Conservation (phyloP, 495 filamentous ascomycete species). For the Neurospora intermedia region DNA sequence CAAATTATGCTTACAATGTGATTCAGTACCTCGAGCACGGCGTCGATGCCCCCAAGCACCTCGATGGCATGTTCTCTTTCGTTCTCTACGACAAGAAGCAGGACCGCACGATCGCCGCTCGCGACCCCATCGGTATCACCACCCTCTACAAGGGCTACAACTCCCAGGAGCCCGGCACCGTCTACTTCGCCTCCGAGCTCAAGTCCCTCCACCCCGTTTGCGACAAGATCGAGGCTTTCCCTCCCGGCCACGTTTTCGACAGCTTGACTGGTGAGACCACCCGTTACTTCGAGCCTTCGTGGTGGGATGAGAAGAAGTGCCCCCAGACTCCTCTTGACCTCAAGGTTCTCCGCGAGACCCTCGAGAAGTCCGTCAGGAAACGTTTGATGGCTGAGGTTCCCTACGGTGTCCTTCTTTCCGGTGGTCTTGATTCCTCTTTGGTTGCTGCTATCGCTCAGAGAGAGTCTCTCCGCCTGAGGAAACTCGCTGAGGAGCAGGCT, state of each 20-base stretch:
- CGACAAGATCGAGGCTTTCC: conserved; percentile 89
- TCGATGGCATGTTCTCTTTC: conserved; percentile 99
- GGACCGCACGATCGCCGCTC: conserved; percentile 84
- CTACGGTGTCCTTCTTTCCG: conserved; percentile 90
- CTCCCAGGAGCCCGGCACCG: conserved; percentile 65
- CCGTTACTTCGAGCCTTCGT: conserved; percentile 80
- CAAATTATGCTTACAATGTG: neutral
- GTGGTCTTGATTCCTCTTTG: conserved; percentile 89
- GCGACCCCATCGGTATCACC: conserved; percentile 95
- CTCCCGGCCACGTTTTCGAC: conserved; percentile 91
- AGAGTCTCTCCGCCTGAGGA: conserved; percentile 69
- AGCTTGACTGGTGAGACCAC: conserved; percentile 72
- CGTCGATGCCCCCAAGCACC: conserved; percentile 82
- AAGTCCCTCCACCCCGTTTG: conserved; percentile 90
- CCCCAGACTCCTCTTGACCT: conserved; percentile 74
- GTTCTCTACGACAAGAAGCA: conserved; percentile 89
- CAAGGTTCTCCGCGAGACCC: conserved; percentile 62
- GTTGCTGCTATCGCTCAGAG: conserved; percentile 92
- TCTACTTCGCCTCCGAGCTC: conserved; percentile 94
- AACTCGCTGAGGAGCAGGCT: conserved; percentile 41
- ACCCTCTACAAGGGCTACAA: conserved; percentile 94
- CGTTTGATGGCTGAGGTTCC: conserved; percentile 97
- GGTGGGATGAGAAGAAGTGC: conserved; percentile 77
- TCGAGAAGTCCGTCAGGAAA: conserved; percentile 91
- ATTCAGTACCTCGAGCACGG: conserved; percentile 81